Conservation (phyloP, 2,329 filamentous ascomycete species). For the Elsinoe ampelina region DNA sequence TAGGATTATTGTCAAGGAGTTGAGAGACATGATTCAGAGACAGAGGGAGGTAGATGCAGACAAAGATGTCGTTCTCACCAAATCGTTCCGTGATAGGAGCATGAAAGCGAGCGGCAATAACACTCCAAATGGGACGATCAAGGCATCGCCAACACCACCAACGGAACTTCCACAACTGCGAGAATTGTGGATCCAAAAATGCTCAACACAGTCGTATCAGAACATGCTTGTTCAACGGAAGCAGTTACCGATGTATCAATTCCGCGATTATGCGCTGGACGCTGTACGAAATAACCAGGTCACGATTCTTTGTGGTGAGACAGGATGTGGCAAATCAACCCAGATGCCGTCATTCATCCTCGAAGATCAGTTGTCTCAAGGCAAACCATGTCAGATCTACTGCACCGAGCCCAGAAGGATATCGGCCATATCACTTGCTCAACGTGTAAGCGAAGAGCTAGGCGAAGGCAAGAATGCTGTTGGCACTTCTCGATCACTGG, state of each 20-base stretch:
- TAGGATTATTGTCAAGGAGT: slow-evolving; percentile 54
- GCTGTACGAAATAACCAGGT: slow-evolving; percentile 73
- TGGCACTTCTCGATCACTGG: slow-evolving; percentile 71
- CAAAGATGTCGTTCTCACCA: slow-evolving; percentile 57
- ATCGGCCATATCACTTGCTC: slow-evolving; percentile 87
- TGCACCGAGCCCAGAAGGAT: slow-evolving; percentile 94
- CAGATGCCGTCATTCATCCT: slow-evolving; percentile 92
- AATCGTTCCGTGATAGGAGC: slow-evolving; percentile 54
- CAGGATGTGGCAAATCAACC: slow-evolving; percentile 93
- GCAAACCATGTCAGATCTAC: slow-evolving; percentile 80
- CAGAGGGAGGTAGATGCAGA: slow-evolving; percentile 48
- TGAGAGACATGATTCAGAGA: slow-evolving; percentile 62
- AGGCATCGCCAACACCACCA: slow-evolving; percentile 13
- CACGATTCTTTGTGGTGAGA: slow-evolving; percentile 91
- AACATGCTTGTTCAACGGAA: slow-evolving; percentile 69
- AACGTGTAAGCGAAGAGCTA: slow-evolving; percentile 87
- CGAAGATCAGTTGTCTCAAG: slow-evolving; percentile 74
- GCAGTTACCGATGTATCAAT: slow-evolving; percentile 83
- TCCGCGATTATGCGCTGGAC: slow-evolving; percentile 65
- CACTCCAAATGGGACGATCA: slow-evolving; percentile 22
- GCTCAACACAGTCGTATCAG: slow-evolving; percentile 51
- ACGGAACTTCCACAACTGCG: slow-evolving; percentile 33
- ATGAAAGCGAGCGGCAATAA: slow-evolving; percentile 25
- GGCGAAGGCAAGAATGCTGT: slow-evolving; percentile 76
- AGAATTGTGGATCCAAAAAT: slow-evolving; percentile 45